A percentile compares a stretch with the other conserved stretches of the same genome.
Evolutionary conservation across 768 basidiomycete genomes (phyloP).

Genomic region (Russula sp.): DNA sequence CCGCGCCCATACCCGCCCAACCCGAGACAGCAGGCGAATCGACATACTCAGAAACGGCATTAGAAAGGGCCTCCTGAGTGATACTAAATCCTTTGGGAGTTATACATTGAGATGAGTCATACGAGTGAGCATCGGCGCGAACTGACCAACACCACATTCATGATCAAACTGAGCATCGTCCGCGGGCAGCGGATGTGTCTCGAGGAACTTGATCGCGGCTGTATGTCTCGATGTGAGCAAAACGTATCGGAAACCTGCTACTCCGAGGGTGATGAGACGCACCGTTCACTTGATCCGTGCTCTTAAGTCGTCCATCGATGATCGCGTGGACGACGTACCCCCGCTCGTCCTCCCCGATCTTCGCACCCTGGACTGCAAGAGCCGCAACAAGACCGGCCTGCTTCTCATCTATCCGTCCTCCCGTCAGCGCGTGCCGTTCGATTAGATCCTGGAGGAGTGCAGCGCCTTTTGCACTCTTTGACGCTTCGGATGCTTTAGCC

Average conservation of each 20-base stretch:
- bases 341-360: constrained; percentile 57
- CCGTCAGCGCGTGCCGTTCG: constrained; percentile 48
- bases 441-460: constrained; percentile 67
- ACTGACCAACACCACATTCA: constrained; percentile 84
- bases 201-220: constrained; percentile 79
- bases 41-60: constrained; percentile 56
- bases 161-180: constrained; percentile 69
- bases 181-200: constrained; percentile 56
- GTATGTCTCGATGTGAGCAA: constrained; percentile 5
- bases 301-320: constrained; percentile 68
- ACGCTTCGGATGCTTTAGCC: constrained; percentile 77
- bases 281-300: constrained; percentile 87
- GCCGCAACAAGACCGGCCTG: constrained; percentile 66
- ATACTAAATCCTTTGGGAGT: constrained; percentile 68
- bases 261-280: constrained; percentile 32
- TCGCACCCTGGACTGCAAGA: constrained; percentile 60
- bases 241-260: background rate
- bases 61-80: constrained; percentile 58
- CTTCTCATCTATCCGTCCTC: constrained; percentile 67
- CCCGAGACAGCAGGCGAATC: constrained; percentile 53
- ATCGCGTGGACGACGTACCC: constrained; percentile 66
- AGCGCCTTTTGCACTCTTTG: constrained; percentile 77
- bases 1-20: constrained; percentile 73
- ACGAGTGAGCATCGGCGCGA: constrained; percentile 13
- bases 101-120: background rate